Conservation (phyloP, 352 stramenopile species). For the Thalassiosira mediterranea region DNA sequence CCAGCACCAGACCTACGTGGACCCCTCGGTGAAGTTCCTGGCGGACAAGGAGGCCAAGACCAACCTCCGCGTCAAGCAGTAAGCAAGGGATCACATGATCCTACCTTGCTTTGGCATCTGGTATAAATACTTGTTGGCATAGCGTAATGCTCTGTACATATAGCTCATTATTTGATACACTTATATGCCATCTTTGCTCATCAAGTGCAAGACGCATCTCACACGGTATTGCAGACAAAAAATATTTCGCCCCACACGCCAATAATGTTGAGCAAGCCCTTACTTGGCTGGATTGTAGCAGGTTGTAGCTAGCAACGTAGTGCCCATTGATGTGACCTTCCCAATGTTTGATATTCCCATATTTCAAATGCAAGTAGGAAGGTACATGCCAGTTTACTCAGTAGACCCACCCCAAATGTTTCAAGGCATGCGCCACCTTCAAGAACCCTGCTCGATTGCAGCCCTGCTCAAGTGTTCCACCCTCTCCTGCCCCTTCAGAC, state of each 20-base stretch:
- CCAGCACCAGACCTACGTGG: neutral
- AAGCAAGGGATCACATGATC: neutral
- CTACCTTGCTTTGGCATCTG: neutral
- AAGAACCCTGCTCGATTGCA: conserved; percentile 70
- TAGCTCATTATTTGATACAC: too few relatives aligned
- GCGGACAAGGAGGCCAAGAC: conserved; percentile 20
- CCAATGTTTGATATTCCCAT: too few relatives aligned
- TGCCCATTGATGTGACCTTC: too few relatives aligned
- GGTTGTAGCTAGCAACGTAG: too few relatives aligned
- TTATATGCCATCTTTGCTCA: too few relatives aligned
- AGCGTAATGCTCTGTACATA: conserved; percentile 2
- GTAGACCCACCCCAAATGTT: conserved; percentile 72
- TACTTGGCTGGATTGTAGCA: too few relatives aligned
- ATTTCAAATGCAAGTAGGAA: too few relatives aligned
- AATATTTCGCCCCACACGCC: too few relatives aligned
- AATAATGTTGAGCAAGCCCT: too few relatives aligned
- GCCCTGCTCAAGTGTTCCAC: conserved; percentile 53
- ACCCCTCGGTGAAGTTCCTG: conserved; percentile 19
- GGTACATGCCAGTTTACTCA: too few relatives aligned
- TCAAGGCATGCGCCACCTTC: conserved; percentile 75
- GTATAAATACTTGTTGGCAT: conserved; percentile 13
- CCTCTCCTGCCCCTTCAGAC: conserved; percentile 43
- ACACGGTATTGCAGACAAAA: too few relatives aligned
- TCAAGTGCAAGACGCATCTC: too few relatives aligned
- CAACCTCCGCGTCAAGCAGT: conserved; percentile 10